Percentiles rank a stretch among this genome's conserved stretches.
Conservation (phyloP, 768 basidiomycete genomes). For the Kwoniella shandongensis region DNA sequence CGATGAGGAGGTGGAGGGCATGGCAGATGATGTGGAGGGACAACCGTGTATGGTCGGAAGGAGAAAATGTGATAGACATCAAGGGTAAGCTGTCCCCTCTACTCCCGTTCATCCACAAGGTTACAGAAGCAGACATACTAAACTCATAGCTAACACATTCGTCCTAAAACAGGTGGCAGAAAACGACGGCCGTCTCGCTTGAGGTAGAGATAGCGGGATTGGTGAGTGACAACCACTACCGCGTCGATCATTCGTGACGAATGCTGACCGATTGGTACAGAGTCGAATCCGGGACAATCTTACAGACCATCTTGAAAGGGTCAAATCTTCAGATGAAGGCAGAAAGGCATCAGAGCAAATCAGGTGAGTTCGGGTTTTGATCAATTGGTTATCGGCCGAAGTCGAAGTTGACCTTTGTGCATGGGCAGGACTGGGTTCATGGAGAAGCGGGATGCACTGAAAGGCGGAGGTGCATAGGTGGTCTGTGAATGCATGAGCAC, state of each 20-base stretch:
- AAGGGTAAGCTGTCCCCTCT: too few species aligned
- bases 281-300: not conserved
- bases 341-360: not conserved
- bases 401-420: too few species aligned
- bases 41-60: conserved; percentile 20
- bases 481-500: not conserved
- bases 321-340: not conserved
- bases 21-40: conserved; percentile 5
- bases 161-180: conserved; percentile 36
- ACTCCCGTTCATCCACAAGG: too few species aligned
- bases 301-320: not conserved
- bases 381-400: too few species aligned
- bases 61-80: conserved; percentile 40
- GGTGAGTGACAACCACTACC: conserved; percentile 28
- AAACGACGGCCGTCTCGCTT: conserved; percentile 22
- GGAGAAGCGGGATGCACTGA: conserved; percentile 2
- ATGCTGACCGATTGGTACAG: too few species aligned
- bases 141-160: conserved; percentile 12
- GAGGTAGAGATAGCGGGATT: conserved; percentile 28
- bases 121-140: too few species aligned
- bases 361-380: too few species aligned
- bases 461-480: too few species aligned
- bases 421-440: conserved; percentile 9
- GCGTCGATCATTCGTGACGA: too few species aligned
- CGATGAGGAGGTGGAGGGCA: conserved; percentile 26